Evolutionary conservation across 2,329 filamentous ascomycete genomes (phyloP).

Genomic region (Penicillium sp.): DNA sequence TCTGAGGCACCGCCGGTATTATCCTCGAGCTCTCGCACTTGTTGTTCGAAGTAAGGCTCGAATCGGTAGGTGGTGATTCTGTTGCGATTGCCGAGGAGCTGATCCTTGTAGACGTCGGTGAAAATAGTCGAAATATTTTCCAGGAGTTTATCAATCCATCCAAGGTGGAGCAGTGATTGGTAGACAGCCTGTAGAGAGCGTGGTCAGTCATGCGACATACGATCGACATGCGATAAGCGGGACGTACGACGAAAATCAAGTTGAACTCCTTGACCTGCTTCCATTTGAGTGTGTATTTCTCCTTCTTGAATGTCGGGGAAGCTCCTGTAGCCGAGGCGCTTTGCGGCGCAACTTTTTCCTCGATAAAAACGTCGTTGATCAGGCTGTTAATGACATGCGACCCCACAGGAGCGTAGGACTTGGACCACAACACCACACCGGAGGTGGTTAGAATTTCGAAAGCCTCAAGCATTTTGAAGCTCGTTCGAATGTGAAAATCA

Average conservation of each 20-base stretch:
- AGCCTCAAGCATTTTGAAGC: constrained; percentile 75
- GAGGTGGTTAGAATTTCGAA: constrained; percentile 97
- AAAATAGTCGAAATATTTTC: constrained; percentile 95
- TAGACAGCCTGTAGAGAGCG: constrained; percentile 74
- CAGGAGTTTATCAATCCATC: constrained; percentile 95
- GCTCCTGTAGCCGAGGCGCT: constrained; percentile 61
- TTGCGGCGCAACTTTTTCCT: constrained; percentile 71
- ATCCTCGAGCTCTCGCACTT: constrained; percentile 71
- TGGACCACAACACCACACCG: constrained; percentile 95
- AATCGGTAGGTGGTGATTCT: constrained; percentile 82
- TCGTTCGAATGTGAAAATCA: background rate
- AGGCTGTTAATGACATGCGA: constrained; percentile 87
- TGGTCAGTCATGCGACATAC: constrained; percentile 18
- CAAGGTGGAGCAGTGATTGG: constrained; percentile 88
- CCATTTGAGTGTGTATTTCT: constrained; percentile 95
- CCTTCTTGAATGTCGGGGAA: constrained; percentile 76
- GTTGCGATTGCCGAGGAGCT: constrained; percentile 77
- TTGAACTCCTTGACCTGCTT: constrained; percentile 88
- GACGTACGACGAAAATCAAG: constrained; percentile 85
- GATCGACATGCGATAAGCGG: constrained; percentile 9
- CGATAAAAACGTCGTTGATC: constrained; percentile 96
- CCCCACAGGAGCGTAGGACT: constrained; percentile 76
- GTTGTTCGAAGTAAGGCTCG: constrained; percentile 91
- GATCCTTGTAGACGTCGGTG: constrained; percentile 82
- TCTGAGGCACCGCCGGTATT: constrained; percentile 45